Base-by-base conservation (phyloP, 148 eudicot species). In the Selenicereus undatus region DNA sequence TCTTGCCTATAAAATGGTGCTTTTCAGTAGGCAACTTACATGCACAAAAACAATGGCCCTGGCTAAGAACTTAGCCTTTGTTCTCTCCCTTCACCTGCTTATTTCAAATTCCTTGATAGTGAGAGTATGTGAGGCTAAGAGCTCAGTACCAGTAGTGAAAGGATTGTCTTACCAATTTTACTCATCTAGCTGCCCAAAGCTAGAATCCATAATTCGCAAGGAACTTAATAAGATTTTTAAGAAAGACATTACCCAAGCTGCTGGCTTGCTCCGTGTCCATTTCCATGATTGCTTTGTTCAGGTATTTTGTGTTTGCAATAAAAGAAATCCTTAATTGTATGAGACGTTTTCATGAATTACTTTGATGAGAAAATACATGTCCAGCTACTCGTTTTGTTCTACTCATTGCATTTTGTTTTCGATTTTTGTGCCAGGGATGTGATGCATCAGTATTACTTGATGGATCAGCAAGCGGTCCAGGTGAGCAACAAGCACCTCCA, bases 381-480 rank as follows among this genome's bases (percentile, higher is more conserved):
- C 5, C 3, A 32, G 32, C 32, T 2, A 39, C 43, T 39, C 43
- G 8, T 39, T 16, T 56, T 56, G 62, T 0, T 20, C 62, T 56
- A 18, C 14, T 14, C 7, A 56, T 17, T 56, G 22, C 8, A 20
- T 16, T 20, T 16, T 56, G 17, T 56, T 5, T 18, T 18, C 22
- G 1, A 56, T 56, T 56, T 17, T 48, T 64, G 20, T 71, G 82
- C 45, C 39, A 87, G 91, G 91, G 91, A 7, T 89, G 90, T 73
- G 91, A 89, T 66, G 88, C 78, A 17, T 89, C 90, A 14, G 86
- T 89, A 66, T 76, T 89, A 35, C 52, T 89, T 1, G 87, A 84
- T 11, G 91, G 90, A 71, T 76, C 91, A 32, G 84, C 87, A 2
- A 84, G 86, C 30, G 79, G 84, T 2, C 88, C 88, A 6, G 70